Conservation (phyloP, 768 basidiomycete genomes). For the Terana coerulea region DNA sequence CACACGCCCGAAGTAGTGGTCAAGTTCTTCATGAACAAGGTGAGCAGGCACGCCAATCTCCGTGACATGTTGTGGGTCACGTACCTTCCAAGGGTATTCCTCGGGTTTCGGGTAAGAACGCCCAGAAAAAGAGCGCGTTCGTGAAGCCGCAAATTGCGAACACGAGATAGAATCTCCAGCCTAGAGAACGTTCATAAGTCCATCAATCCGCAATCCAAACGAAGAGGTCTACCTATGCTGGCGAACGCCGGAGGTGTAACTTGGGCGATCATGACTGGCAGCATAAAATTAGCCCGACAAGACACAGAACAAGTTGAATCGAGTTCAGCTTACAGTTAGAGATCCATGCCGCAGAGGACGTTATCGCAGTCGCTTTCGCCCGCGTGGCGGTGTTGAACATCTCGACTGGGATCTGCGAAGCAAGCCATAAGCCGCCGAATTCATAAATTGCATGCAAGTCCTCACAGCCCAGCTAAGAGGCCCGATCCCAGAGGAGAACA, state of each 20-base stretch:
- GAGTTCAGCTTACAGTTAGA: conserved; percentile 25
- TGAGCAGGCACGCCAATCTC: background rate
- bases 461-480: conserved; percentile 23
- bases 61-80: background rate
- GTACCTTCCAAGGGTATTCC: conserved; percentile 22
- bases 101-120: conserved; percentile 23
- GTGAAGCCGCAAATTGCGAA: conserved; percentile 23
- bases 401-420: conserved; percentile 20
- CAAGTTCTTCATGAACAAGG: conserved; percentile 15
- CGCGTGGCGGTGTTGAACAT: conserved; percentile 26
- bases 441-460: background rate
- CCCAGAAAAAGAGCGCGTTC: conserved; percentile 25
- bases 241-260: conserved; percentile 21
- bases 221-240: conserved; percentile 13
- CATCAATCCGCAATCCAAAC: background rate
- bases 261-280: conserved; percentile 25
- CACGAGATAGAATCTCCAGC: conserved; percentile 23
- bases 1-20: conserved; percentile 21
- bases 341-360: conserved; percentile 24
- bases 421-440: background rate
- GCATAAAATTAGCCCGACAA: too few species aligned
- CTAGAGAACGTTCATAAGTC: background rate
- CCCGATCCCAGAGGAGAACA: conserved; percentile 22
- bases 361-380: conserved; percentile 22
- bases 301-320: too few species aligned